Evolutionary conservation across 805 yeast genomes (phyloP), one percentile per base, ranked within the genome.

Genomic region (Myxozyma neotropica): DNA sequence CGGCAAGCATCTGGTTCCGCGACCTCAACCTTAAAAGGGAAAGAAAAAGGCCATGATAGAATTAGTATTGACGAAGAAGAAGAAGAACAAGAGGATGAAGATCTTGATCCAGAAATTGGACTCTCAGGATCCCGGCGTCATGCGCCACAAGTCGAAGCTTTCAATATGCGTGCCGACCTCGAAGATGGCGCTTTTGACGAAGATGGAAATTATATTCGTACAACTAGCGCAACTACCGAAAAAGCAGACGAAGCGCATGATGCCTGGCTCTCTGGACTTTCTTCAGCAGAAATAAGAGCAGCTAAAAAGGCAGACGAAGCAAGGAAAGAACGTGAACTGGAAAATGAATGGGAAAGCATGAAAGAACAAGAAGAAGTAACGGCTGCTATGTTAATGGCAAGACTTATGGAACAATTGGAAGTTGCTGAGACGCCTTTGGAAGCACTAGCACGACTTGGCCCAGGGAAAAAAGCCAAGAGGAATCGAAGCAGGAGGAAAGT

Each of bases 381-480:
- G 1, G 70, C 21, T 67, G 67, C 2, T 15, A 42, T 27, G 31
- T 58, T 75, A 15, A 49, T 77, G 47, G 57, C 48, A 4, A 62
- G 66, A 1, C 65, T 85, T n/a, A 78, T 85, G 2, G 70, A 58
- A 1, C n/a, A 68, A 0, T 68, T 86, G 40, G 80, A 83, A 48
- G 84, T 86, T 0, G 83, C 80, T 1, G 89, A 85, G 67, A 80
- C 84, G 0, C 78, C 85, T 2, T 61, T 81, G 71, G 89, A 85
- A 68, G 80, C 84, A 2, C 70, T 86, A 31, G 81, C 67, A 66
- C 51, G 69, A 40, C 40, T 65, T 3, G 65, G 43, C 2, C 43
- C 43, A 7, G 23, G 17, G 17, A 15, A 19, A 15, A 60, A 55
- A 51, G 40, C 38, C 35, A 58, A 48, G 23, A 33, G 23, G 49